Evolutionary conservation across 2,329 filamentous ascomycete genomes (phyloP), one percentile per base, ranked within the genome.

Genomic region (Allantophomopsis cytisporea): DNA sequence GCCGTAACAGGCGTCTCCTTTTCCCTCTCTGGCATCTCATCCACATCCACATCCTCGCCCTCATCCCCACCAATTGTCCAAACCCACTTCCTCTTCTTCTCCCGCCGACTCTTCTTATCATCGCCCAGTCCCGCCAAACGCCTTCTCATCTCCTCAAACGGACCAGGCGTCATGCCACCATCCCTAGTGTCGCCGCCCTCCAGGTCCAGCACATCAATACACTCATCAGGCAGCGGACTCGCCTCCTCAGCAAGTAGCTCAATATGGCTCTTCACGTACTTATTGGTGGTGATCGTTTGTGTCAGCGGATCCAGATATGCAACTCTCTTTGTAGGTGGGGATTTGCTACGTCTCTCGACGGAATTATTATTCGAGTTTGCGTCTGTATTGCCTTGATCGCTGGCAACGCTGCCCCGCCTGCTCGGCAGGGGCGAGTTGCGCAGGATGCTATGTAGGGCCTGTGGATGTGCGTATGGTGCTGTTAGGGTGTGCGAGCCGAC

Each of bases 1-100:
- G 31, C 31, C 5, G 31, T 34, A 8, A 17, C n/a, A 34, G 31
- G 31, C 12, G 31, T 10, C 12, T 34, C 31, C 16, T 34, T 17
- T 13, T 34, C 31, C 13, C 31, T 34, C 31, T 34, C 31, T 4
- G 13, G 4, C 15, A 13, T 32, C 31, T 15, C 12, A 15, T 32
- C 15, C 31, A n/a, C n/a, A 13, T 13, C 15, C n/a, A n/a, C n/a
- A 33, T 34, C 14, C 31, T 33, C 59, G 4, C 57, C 59, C 1
- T 56, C 58, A 1, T 71, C 69, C 42, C 67, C 65, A 2, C 68
- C 71, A 35, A 80, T 77, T 2, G 76, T 80, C 76, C 76, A 80
- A 30, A 76, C 70, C 76, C 75, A 80, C 34, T 68, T 68, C 11
- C 74, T 62, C 56, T 71, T 76, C 64, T 75, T 78, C 47, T 79